phyloP scores from a whole-genome alignment of 2,329 filamentous ascomycete species.

The Talaromyces sp. region DNA sequence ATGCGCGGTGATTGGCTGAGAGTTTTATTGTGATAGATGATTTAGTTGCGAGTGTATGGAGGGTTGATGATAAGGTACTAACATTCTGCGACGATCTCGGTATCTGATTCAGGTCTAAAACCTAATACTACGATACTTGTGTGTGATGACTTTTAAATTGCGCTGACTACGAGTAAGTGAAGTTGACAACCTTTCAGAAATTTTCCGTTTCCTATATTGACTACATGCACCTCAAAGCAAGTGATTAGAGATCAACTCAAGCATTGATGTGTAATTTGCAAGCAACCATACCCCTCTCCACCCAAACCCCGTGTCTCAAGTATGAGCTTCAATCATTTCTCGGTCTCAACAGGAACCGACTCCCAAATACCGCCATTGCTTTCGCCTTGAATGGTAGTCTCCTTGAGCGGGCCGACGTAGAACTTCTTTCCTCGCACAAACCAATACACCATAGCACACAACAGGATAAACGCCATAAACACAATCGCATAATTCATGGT shows the following conservation, averaged over 20 bases:
- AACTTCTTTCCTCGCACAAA: slow-evolving; percentile 16
- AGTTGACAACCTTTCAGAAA: not conserved
- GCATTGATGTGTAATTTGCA: not conserved
- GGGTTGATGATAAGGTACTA: not conserved
- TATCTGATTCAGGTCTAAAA: not conserved
- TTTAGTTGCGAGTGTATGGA: not conserved
- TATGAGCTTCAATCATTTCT: not conserved
- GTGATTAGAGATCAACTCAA: not conserved
- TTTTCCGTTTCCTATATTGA: not conserved
- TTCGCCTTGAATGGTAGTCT: slow-evolving; percentile 15
- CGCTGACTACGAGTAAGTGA: not conserved
- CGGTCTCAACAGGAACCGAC: slow-evolving; percentile 9
- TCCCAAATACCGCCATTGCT: slow-evolving; percentile 8
- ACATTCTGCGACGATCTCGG: not conserved
- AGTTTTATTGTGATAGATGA: not conserved
- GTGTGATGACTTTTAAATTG: not conserved
- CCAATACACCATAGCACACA: slow-evolving; percentile 17
- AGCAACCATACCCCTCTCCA: not conserved
- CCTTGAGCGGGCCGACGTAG: slow-evolving; percentile 19
- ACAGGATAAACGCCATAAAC: slow-evolving; percentile 17
- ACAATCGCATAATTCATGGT: slow-evolving; percentile 34
- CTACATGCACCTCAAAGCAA: not conserved
- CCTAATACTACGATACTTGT: not conserved
- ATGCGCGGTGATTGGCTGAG: not conserved
- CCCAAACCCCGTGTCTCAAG: no score